phyloP scores from a whole-genome alignment of 2,329 filamentous ascomycete species.

The Tolypocladium tropicale region DNA sequence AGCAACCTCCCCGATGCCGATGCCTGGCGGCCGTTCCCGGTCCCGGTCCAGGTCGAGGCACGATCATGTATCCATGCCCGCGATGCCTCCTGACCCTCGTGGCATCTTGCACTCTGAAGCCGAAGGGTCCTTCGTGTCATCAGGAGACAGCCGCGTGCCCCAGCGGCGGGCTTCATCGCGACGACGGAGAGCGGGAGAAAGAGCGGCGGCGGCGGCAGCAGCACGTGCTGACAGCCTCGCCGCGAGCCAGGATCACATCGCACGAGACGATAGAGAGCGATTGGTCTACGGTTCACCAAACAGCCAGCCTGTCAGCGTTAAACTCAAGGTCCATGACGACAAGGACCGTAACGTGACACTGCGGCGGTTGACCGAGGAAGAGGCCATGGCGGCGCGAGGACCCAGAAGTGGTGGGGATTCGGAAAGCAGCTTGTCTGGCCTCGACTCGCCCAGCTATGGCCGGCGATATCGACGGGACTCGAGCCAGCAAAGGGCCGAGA shows the following conservation, averaged over 20 bases:
- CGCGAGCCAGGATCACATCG: slow-evolving; percentile 28
- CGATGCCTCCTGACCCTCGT: slow-evolving; percentile 42
- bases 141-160: slow-evolving; percentile 19
- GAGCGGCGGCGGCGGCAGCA: slow-evolving; percentile 35
- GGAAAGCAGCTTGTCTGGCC: slow-evolving; percentile 44
- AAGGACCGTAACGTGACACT: slow-evolving; percentile 51
- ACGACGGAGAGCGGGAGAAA: slow-evolving; percentile 33
- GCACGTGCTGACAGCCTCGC: slow-evolving; percentile 37
- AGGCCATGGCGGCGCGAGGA: slow-evolving; percentile 35
- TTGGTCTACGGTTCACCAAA: slow-evolving; percentile 28
- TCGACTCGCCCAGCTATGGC: slow-evolving; percentile 37
- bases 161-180: slow-evolving; percentile 35
- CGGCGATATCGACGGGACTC: slow-evolving; percentile 44
- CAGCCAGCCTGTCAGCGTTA: slow-evolving; percentile 44
- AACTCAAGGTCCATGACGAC: slow-evolving; percentile 50
- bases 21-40: slow-evolving; percentile 15
- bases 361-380: slow-evolving; percentile 50
- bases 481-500: slow-evolving; percentile 18
- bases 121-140: slow-evolving; percentile 19
- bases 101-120: slow-evolving; percentile 25
- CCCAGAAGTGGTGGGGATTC: slow-evolving; percentile 36
- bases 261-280: slow-evolving; percentile 23
- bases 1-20: slow-evolving; percentile 1
- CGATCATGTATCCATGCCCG: slow-evolving; percentile 38
- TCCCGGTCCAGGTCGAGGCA: slow-evolving; percentile 31